A percentile compares a stretch with the other conserved stretches of the same genome.
Conservation (phyloP, 2,329 filamentous ascomycete species). For the Sclerotinia minor region DNA sequence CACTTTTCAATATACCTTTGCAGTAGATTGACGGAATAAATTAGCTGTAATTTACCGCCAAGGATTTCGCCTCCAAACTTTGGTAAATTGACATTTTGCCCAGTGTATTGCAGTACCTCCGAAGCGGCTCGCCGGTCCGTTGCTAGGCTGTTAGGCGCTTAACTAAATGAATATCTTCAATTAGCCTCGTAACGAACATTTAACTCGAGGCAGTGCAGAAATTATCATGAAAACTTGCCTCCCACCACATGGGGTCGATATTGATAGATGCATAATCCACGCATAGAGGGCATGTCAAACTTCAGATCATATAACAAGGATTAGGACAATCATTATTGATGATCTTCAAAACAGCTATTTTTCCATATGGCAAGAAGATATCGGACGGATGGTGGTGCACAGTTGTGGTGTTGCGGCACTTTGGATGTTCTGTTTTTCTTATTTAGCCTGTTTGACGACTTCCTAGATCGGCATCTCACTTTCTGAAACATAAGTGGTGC, state of each 20-base stretch:
- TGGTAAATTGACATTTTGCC: not conserved
- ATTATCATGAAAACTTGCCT: not conserved
- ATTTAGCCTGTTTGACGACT: constrained; percentile 19
- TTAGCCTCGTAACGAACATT: not conserved
- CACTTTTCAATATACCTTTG: constrained; percentile 4
- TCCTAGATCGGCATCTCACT: not conserved
- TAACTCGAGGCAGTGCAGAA: not conserved
- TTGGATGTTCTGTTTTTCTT: constrained; percentile 9
- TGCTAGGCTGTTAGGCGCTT: constrained; percentile 5
- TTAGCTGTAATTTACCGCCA: not conserved
- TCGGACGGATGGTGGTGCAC: not conserved
- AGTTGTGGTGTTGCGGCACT: not conserved
- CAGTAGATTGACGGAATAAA: not conserved
- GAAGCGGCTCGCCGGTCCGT: constrained; percentile 16
- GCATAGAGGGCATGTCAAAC: not conserved
- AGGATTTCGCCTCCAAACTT: constrained; percentile 12
- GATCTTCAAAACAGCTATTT: not conserved
- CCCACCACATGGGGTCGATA: not conserved
- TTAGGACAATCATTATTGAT: not conserved
- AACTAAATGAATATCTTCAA: not conserved
- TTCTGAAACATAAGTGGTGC: not conserved
- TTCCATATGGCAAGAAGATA: constrained; percentile 8
- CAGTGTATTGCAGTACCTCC: not conserved
- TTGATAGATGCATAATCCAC: not conserved
- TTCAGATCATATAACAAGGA: not conserved